A percentile compares a stretch with the other conserved stretches of the same genome.
phyloP scores from a whole-genome alignment of 2,329 filamentous ascomycete species.

The Lecanicillium sp. region DNA sequence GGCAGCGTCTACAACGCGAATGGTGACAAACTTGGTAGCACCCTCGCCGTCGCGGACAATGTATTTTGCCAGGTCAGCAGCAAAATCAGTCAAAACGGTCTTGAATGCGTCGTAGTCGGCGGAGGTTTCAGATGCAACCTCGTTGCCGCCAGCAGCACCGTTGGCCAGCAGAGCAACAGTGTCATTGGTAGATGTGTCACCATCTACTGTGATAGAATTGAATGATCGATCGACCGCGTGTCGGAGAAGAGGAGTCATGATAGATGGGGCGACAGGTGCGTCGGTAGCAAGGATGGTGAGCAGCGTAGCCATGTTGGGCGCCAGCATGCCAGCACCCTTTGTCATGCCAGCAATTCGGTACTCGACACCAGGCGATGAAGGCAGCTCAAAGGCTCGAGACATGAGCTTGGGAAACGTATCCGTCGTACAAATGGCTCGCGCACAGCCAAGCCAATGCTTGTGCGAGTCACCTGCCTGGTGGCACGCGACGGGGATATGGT shows the following conservation, averaged over 20 bases:
- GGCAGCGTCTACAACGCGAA: conserved; percentile 68
- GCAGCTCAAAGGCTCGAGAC: conserved; percentile 75
- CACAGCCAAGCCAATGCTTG: conserved; percentile 77
- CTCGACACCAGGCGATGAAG: conserved; percentile 64
- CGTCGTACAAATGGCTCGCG: conserved; percentile 92
- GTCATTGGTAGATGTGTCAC: conserved; percentile 96
- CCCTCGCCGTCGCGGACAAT: conserved; percentile 95
- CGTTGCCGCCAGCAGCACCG: conserved; percentile 71
- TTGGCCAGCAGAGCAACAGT: conserved; percentile 93
- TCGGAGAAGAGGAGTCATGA: conserved; percentile 62
- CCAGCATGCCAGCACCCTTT: conserved; percentile 98
- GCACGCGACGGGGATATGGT: conserved; percentile 71
- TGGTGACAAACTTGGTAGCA: conserved; percentile 95
- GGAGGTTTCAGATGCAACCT: conserved; percentile 45
- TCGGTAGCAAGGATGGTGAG: conserved; percentile 90
- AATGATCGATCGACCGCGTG: conserved; percentile 76
- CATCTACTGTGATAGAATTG: conserved; percentile 95
- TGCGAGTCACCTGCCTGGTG: conserved; percentile 65
- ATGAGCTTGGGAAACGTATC: conserved; percentile 97
- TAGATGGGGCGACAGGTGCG: conserved; percentile 61
- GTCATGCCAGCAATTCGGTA: conserved; percentile 92
- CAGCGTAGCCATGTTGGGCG: conserved; percentile 96
- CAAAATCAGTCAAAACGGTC: conserved; percentile 64
- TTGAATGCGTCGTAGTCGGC: conserved; percentile 64
- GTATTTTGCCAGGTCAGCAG: conserved; percentile 78